These are phyloP conservation scores for Typha latifolia DNA, from an alignment of 176 grass and related monocot species.

Conservation along the genomic window DNA sequence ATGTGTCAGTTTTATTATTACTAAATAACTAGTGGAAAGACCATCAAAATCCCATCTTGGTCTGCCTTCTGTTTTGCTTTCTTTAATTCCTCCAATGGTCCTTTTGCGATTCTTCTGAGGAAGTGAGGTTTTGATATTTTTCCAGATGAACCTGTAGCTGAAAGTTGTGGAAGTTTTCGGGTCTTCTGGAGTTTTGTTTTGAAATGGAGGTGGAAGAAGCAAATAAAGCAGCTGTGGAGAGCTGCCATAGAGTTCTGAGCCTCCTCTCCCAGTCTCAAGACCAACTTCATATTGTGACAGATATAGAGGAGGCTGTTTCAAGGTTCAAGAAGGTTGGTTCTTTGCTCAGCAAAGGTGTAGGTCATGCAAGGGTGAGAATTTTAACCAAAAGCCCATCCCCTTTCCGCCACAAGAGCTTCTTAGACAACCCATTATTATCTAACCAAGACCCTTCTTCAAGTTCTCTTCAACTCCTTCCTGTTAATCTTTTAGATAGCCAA, in stretches of 20 bases:
- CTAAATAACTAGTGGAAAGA: too few species aligned
- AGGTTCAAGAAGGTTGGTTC: conserved; percentile 69
- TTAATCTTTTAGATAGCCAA: background rate
- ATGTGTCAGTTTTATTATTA: too few species aligned
- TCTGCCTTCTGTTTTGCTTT: too few species aligned
- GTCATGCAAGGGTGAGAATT: conserved; percentile 59
- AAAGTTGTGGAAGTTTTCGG: background rate
- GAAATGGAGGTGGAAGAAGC: conserved; percentile 76
- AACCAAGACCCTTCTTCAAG: conserved; percentile 21
- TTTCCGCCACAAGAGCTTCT: conserved; percentile 35
- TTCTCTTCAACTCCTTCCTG: conserved; percentile 28
- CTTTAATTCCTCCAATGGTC: too few species aligned
- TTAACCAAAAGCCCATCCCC: conserved; percentile 22
- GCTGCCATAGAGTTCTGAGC: conserved; percentile 57
- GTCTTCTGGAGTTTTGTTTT: background rate
- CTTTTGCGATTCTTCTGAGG: too few species aligned
- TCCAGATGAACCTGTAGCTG: background rate
- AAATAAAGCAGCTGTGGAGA: conserved; percentile 67
- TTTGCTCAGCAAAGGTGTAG: conserved; percentile 33
- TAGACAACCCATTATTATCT: conserved; percentile 22
- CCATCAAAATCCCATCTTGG: too few species aligned
- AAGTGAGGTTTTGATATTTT: background rate
- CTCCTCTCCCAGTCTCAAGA: conserved; percentile 55
- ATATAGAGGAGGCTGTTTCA: conserved; percentile 53
- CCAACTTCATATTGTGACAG: conserved; percentile 38